Conservation (phyloP, 2,329 filamentous ascomycete genomes). For the Aspergillus costaricaensis region DNA sequence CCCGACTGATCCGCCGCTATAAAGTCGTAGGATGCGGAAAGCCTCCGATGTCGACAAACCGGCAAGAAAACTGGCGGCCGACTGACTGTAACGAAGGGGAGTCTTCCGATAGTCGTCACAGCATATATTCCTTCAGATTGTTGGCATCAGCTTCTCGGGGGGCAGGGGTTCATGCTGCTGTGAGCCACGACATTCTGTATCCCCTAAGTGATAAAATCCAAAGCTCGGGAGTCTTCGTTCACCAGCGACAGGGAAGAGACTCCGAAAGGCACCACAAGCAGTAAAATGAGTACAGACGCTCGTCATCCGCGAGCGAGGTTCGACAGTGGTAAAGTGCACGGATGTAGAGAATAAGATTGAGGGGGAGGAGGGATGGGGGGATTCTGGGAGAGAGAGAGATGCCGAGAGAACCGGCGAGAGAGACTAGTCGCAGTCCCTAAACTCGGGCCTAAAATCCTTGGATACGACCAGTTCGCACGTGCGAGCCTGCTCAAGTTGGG, state of each 20-base stretch:
- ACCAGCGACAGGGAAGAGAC: not conserved
- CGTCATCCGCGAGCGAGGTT: not conserved
- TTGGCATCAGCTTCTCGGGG: not conserved
- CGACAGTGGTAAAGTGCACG: not conserved
- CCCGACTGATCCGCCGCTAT: conserved; percentile 13
- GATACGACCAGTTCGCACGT: conserved; percentile 16
- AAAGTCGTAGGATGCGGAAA: conserved; percentile 1
- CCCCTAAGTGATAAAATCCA: not conserved
- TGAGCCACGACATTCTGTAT: conserved; percentile 18
- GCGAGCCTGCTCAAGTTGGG: conserved; percentile 8
- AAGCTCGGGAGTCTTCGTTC: not conserved
- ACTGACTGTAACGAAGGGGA: not conserved
- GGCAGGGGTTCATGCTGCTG: conserved; percentile 22
- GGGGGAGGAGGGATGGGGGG: not conserved
- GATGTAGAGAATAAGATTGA: not conserved
- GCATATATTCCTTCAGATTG: not conserved
- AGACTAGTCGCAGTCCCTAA: not conserved
- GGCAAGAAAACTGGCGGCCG: not conserved
- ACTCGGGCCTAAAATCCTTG: not conserved
- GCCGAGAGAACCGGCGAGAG: conserved; percentile 9
- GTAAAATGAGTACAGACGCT: not conserved
- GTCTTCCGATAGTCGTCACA: not conserved
- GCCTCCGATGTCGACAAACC: not conserved
- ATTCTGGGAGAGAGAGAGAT: not conserved
- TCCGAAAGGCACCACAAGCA: not conserved